Percentiles rank a stretch among this genome's conserved stretches.
Evolutionary conservation across 345 rosid species (phyloP).

Genomic region (Aegle marmelos): DNA sequence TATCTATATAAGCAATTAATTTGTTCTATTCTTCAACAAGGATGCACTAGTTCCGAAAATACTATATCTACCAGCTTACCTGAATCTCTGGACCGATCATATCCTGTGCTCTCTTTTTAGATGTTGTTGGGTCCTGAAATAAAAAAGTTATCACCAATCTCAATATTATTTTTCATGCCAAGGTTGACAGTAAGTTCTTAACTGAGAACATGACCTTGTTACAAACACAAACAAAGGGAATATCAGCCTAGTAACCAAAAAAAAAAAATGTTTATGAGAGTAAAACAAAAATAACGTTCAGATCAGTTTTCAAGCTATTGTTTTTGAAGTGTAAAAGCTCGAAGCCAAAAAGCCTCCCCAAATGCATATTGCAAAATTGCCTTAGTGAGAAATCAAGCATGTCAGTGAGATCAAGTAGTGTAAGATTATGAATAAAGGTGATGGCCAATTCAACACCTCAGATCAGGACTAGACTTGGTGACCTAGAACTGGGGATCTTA

Average conservation of each 20-base stretch:
- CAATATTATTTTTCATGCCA: neutral
- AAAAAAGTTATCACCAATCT: neutral
- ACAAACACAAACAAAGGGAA: neutral
- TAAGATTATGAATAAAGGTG: neutral
- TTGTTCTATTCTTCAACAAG: slow-evolving; percentile 4
- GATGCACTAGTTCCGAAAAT: slow-evolving; percentile 9
- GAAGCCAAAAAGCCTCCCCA: neutral
- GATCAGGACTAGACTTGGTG: neutral
- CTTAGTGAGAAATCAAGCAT: neutral
- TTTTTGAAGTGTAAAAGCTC: neutral
- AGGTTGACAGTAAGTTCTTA: neutral
- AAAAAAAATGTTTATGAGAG: neutral
- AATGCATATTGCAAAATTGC: neutral
- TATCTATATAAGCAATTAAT: neutral
- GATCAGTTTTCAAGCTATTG: neutral
- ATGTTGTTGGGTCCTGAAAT: slow-evolving; percentile 54
- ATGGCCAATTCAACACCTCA: slow-evolving; percentile 8
- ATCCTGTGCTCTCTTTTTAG: slow-evolving; percentile 42
- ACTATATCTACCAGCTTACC: slow-evolving; percentile 29
- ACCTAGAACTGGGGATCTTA: neutral
- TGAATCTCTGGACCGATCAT: slow-evolving; percentile 9
- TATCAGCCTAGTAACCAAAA: neutral
- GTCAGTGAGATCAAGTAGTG: neutral
- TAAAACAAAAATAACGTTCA: neutral
- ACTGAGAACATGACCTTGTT: neutral